These are phyloP conservation scores for Boletellus ananas DNA, from an alignment of 768 basidiomycete species.

Conservation along the genomic window DNA sequence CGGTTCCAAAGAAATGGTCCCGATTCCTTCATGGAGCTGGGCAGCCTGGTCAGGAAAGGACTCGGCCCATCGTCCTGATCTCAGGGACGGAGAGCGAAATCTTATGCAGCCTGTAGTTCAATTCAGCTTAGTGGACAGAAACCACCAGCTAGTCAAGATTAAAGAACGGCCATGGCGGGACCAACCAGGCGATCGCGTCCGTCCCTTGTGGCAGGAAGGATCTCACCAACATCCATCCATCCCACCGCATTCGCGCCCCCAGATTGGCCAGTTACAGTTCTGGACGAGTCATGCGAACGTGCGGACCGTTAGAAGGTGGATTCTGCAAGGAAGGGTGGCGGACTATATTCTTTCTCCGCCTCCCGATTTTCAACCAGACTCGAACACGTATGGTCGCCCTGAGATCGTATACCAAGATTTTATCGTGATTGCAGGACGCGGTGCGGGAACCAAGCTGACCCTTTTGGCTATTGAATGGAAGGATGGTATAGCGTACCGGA, in stretches of 20 bases:
- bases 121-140: conserved; percentile 7
- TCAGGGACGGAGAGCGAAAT: too few relatives aligned
- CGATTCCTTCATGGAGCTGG: conserved; percentile 22
- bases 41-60: conserved; percentile 5
- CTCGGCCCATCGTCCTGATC: not conserved
- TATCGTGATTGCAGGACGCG: conserved; percentile 7
- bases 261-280: conserved; percentile 11
- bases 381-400: not conserved
- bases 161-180: not conserved
- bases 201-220: not conserved
- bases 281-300: conserved; percentile 14
- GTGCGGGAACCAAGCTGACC: not conserved
- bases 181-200: not conserved
- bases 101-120: not conserved
- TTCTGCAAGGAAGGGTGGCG: not conserved
- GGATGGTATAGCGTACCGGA: conserved; percentile 13
- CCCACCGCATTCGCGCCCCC: not conserved
- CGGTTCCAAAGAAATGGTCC: conserved; percentile 3
- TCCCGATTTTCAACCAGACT: not conserved
- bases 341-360: not conserved
- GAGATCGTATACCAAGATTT: conserved; percentile 11
- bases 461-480: conserved; percentile 14
- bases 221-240: not conserved
- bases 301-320: not conserved
- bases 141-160: not conserved